Evolutionary conservation across 2,329 filamentous ascomycete genomes (phyloP).

Genomic region (Nemania serpens): DNA sequence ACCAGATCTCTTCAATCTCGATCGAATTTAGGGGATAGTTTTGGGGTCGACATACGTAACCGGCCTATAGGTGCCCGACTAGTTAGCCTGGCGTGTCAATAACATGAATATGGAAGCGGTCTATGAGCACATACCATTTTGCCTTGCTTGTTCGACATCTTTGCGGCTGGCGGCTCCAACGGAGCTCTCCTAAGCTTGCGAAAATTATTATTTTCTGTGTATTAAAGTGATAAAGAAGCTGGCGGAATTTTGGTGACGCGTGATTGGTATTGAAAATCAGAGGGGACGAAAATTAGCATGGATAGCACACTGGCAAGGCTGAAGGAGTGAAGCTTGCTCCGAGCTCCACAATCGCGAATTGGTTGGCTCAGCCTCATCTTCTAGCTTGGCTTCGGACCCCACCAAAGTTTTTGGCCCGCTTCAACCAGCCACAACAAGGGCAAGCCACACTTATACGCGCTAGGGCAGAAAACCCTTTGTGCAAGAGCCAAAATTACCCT

Average conservation of each 20-base stretch:
- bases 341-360: constrained; percentile 19
- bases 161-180: constrained; percentile 50
- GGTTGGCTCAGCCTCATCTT: constrained; percentile 16
- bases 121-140: constrained; percentile 83
- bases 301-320: constrained; percentile 36
- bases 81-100: constrained; percentile 66
- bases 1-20: constrained; percentile 19
- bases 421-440: constrained; percentile 31
- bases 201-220: constrained; percentile 48
- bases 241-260: constrained; percentile 45
- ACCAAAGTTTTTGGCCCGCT: constrained; percentile 21
- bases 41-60: constrained; percentile 64
- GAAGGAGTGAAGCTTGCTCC: constrained; percentile 24
- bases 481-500: constrained; percentile 32
- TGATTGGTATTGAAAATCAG: constrained; percentile 42
- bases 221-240: constrained; percentile 36
- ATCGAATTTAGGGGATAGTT: constrained; percentile 28
- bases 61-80: constrained; percentile 62
- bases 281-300: constrained; percentile 48
- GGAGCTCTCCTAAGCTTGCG: constrained; percentile 47
- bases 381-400: constrained; percentile 28
- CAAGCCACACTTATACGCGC: constrained; percentile 26
- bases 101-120: constrained; percentile 52
- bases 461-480: constrained; percentile 41
- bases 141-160: constrained; percentile 90